Percentiles rank a stretch among this genome's conserved stretches.
These are phyloP conservation scores for Cladosporium sp. DNA, from an alignment of 2,329 filamentous ascomycete genomes.

Conservation along the genomic window DNA sequence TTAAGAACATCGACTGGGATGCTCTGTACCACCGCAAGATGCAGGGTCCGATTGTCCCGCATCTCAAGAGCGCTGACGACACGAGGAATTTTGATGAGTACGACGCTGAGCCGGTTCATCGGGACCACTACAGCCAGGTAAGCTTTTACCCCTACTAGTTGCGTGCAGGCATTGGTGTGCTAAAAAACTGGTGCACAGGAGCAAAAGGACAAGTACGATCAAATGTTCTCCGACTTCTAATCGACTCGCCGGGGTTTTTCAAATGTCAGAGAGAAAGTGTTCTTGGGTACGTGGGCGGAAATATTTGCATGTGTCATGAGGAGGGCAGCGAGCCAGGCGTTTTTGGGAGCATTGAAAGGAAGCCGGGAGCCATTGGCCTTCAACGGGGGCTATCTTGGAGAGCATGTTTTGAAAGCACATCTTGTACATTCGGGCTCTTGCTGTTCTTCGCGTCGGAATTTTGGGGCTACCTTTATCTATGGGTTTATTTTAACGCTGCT, in stretches of 20 bases:
- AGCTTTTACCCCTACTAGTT: slow-evolving; percentile 6
- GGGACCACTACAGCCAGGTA: slow-evolving; percentile 60
- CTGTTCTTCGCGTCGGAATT: background rate
- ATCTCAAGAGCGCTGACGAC: slow-evolving; percentile 66
- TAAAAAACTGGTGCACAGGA: slow-evolving; percentile 37
- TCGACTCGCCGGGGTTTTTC: background rate
- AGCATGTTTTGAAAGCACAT: slow-evolving; percentile 1
- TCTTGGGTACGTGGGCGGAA: background rate
- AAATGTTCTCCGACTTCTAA: slow-evolving; percentile 67
- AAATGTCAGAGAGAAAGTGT: background rate
- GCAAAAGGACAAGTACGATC: slow-evolving; percentile 64
- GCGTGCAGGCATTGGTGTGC: background rate
- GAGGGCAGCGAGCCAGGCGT: slow-evolving; percentile 9
- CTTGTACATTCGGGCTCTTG: background rate
- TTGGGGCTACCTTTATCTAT: no score
- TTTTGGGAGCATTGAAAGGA: slow-evolving; percentile 6
- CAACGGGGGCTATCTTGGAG: background rate
- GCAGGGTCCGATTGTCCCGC: slow-evolving; percentile 69
- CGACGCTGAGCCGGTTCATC: slow-evolving; percentile 65
- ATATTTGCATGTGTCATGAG: slow-evolving; percentile 7
- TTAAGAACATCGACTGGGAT: slow-evolving; percentile 68
- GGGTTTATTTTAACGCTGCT: no score
- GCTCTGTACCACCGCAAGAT: slow-evolving; percentile 60
- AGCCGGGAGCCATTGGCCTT: background rate
- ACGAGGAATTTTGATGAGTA: slow-evolving; percentile 79